phyloP scores from a whole-genome alignment of 140 eudicot genomes.

The Oenanthe javanica region DNA sequence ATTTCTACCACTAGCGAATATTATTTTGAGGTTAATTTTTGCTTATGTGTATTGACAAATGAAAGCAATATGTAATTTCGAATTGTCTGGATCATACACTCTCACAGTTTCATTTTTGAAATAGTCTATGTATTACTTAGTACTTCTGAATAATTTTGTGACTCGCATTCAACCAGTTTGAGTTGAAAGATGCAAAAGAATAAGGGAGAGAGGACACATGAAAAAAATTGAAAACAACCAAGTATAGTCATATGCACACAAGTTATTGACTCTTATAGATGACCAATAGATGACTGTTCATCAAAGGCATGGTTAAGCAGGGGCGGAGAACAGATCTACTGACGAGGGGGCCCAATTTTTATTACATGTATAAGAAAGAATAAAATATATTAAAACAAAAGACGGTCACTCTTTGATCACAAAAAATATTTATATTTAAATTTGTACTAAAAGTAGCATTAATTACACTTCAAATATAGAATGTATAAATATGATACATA shows the following conservation, averaged over 20 bases:
- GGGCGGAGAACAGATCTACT: too few species aligned
- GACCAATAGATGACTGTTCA: background rate
- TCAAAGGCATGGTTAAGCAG: background rate
- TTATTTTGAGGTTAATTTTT: background rate
- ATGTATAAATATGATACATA: too few species aligned
- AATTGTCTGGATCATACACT: background rate
- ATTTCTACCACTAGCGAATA: background rate
- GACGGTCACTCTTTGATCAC: too few species aligned
- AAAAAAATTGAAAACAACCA: background rate
- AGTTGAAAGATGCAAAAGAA: background rate
- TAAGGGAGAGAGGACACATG: background rate
- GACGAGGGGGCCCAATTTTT: too few species aligned
- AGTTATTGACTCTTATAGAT: background rate
- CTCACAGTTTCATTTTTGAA: background rate
- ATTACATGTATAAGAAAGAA: too few species aligned
- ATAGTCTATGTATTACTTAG: background rate
- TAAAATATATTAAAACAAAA: too few species aligned
- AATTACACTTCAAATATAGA: too few species aligned
- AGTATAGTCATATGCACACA: background rate
- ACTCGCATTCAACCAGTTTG: background rate
- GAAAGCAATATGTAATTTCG: background rate
- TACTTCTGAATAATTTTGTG: background rate
- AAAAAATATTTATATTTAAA: too few species aligned
- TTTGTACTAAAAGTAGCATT: too few species aligned
- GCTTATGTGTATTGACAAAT: background rate